phyloP scores from a whole-genome alignment of 2,329 filamentous ascomycete genomes.

The Calonectria pseudoreteaudii region DNA sequence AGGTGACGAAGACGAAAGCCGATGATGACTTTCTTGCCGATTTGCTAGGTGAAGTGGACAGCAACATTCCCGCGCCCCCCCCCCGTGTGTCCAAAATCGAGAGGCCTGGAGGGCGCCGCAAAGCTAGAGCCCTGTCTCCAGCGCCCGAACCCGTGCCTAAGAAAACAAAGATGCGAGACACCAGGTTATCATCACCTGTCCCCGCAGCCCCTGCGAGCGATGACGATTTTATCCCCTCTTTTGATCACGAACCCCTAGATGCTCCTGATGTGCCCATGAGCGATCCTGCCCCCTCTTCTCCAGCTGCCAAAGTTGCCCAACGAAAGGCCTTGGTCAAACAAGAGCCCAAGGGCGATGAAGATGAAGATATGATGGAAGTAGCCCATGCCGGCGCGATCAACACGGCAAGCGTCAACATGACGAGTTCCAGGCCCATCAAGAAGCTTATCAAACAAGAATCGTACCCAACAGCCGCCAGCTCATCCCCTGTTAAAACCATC shows the following conservation, averaged over 20 bases:
- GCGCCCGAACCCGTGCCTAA: conserved; percentile 68
- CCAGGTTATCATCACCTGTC: conserved; percentile 59
- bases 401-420: conserved; percentile 82
- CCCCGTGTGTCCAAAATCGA: conserved; percentile 71
- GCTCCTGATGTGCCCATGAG: conserved; percentile 77
- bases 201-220: conserved; percentile 63
- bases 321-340: conserved; percentile 71
- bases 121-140: conserved; percentile 84
- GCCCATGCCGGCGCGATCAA: conserved; percentile 79
- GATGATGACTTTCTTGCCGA: conserved; percentile 89
- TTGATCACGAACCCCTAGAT: conserved; percentile 70
- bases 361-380: conserved; percentile 89
- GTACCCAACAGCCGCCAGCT: conserved; percentile 78
- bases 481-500: conserved; percentile 76
- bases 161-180: conserved; percentile 66
- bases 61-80: conserved; percentile 70
- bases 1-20: conserved; percentile 84
- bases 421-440: conserved; percentile 78
- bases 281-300: conserved; percentile 88
- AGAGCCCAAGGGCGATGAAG: conserved; percentile 72
- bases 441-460: conserved; percentile 77
- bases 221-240: conserved; percentile 65
- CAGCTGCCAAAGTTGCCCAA: conserved; percentile 81
- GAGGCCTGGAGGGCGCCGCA: conserved; percentile 81
- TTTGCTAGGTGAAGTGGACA: conserved; percentile 88